Conservation (phyloP, 805 yeast genomes). For the Kuraishia capsulata region DNA sequence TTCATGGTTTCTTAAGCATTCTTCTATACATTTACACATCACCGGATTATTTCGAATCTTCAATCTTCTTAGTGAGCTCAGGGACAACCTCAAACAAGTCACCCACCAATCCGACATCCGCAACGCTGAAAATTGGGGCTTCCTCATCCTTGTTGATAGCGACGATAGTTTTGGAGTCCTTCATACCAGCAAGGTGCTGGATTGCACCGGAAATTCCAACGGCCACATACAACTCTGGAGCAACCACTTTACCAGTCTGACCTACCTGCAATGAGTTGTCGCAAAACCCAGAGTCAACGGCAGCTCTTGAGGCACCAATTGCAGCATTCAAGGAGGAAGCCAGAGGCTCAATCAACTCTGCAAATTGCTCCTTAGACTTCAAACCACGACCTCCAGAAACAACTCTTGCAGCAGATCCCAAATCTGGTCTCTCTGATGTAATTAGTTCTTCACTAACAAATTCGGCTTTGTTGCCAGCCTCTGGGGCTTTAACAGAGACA, state of each 20-base stretch:
- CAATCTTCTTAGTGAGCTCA: constrained; percentile 72
- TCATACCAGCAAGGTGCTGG: constrained; percentile 98
- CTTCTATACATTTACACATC: not conserved
- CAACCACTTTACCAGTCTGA: constrained; percentile 96
- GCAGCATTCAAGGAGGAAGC: constrained; percentile 85
- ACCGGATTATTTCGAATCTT: not conserved
- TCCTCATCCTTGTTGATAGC: constrained; percentile 94
- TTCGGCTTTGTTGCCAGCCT: constrained; percentile 32
- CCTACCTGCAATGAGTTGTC: constrained; percentile 97
- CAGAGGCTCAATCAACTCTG: constrained; percentile 64
- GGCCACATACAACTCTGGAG: constrained; percentile 91
- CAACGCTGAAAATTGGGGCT: constrained; percentile 85
- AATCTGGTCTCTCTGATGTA: constrained; percentile 82
- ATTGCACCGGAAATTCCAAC: constrained; percentile 96
- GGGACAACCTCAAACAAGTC: constrained; percentile 84
- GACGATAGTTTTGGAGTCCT: constrained; percentile 87
- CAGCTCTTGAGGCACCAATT: constrained; percentile 96
- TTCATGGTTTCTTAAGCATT: no score
- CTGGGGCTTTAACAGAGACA: constrained; percentile 35
- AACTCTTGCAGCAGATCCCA: constrained; percentile 72
- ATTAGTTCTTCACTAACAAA: constrained; percentile 73
- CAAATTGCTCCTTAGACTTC: constrained; percentile 83
- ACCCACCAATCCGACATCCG: constrained; percentile 85
- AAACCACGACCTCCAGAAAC: constrained; percentile 94
- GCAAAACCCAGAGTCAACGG: constrained; percentile 92